Evolutionary conservation across 23 red algal genomes (phyloP).

Genomic region (Agarophyton chilense): DNA sequence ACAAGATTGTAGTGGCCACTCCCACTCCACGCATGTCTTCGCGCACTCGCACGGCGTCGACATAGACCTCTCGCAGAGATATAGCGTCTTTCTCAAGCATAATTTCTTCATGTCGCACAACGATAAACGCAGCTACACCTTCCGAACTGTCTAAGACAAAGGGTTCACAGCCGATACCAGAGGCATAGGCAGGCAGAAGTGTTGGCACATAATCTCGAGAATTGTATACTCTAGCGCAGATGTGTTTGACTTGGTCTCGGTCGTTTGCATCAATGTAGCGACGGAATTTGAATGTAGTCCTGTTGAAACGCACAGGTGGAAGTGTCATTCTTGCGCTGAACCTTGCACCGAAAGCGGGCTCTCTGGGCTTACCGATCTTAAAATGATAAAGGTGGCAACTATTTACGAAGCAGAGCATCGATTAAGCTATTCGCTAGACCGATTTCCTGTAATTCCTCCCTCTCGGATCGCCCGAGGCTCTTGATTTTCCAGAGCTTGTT

Average conservation of each 20-base stretch:
- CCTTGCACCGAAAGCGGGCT: no score
- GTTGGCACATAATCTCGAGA: background rate
- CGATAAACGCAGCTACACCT: background rate
- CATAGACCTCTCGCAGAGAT: background rate
- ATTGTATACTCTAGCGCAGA: background rate
- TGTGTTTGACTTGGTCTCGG: background rate
- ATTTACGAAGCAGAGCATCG: background rate
- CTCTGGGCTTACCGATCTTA: background rate
- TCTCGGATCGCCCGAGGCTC: no score
- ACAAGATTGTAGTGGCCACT: background rate
- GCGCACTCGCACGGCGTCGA: conserved; percentile 3
- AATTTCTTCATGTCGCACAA: background rate
- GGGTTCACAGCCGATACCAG: background rate
- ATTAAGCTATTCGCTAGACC: no score
- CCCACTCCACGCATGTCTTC: background rate
- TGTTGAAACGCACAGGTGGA: background rate
- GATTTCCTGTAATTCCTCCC: no score
- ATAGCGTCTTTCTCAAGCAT: background rate
- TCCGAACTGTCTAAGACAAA: background rate
- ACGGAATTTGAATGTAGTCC: background rate
- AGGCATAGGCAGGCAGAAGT: background rate
- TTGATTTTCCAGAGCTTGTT: no score
- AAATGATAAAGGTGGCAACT: background rate
- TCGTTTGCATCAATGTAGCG: background rate
- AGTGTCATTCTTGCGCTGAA: background rate